Percentiles rank a stretch among this genome's conserved stretches.
phyloP scores from a whole-genome alignment of 352 stramenopile genomes.

The Blastocystis sp. region DNA sequence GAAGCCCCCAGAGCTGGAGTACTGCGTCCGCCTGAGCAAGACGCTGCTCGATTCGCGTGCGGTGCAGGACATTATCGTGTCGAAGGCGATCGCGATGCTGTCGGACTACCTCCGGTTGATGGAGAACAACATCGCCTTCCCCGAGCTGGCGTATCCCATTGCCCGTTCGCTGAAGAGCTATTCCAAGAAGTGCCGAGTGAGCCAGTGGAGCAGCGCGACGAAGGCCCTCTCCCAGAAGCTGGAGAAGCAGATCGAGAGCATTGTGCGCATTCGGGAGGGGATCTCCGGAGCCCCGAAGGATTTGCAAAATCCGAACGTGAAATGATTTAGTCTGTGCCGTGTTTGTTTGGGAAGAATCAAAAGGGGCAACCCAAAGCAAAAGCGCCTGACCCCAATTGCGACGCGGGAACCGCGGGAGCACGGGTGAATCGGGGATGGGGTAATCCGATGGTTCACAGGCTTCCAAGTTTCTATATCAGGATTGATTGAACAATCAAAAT shows the following conservation, averaged over 20 bases:
- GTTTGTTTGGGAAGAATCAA: background rate
- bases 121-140: constrained; percentile 89
- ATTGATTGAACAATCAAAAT: constrained; percentile 29
- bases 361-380: background rate
- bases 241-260: constrained; percentile 62
- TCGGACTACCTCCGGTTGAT: constrained; percentile 90
- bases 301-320: background rate
- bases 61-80: constrained; percentile 84
- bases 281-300: constrained; percentile 36
- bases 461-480: constrained; percentile 57
- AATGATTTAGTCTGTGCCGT: background rate
- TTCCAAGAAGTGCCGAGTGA: constrained; percentile 62
- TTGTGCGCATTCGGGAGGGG: constrained; percentile 27
- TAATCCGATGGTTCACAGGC: background rate
- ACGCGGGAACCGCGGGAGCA: background rate
- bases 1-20: constrained; percentile 75
- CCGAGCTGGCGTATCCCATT: constrained; percentile 82
- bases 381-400: background rate
- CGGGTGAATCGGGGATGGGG: background rate
- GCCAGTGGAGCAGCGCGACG: constrained; percentile 63
- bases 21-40: constrained; percentile 68
- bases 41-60: constrained; percentile 74
- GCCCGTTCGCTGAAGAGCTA: constrained; percentile 35
- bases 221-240: constrained; percentile 39
- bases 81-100: constrained; percentile 87